phyloP scores from a whole-genome alignment of 805 yeast genomes.

The Ogataea paradorogensis region DNA sequence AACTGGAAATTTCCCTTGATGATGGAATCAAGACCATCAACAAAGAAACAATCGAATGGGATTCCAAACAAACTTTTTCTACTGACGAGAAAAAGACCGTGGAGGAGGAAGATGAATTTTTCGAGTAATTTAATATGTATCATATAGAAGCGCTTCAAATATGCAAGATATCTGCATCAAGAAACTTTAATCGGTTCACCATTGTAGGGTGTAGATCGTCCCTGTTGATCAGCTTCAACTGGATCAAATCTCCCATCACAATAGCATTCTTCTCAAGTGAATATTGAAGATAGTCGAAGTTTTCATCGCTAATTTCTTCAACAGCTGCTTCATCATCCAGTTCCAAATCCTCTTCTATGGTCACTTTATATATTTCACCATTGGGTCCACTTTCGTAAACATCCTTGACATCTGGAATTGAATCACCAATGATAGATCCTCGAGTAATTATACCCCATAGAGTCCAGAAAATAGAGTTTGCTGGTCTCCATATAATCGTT shows the following conservation, averaged over 20 bases:
- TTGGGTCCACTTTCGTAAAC: constrained; percentile 50
- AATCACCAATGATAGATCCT: constrained; percentile 21
- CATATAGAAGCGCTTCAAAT: constrained; percentile 3
- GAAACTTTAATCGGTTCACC: constrained; percentile 38
- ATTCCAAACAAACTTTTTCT: neutral
- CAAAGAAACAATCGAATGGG: constrained; percentile 14
- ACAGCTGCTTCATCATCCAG: constrained; percentile 29
- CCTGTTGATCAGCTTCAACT: constrained; percentile 49
- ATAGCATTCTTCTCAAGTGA: constrained; percentile 70
- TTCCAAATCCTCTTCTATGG: constrained; percentile 27
- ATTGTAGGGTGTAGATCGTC: constrained; percentile 30
- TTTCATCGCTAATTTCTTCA: constrained; percentile 41
- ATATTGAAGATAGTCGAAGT: constrained; percentile 76
- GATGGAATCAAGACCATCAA: constrained; percentile 35
- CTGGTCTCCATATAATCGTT: constrained; percentile 73
- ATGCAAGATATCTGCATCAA: constrained; percentile 36
- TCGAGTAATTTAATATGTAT: constrained; percentile 24
- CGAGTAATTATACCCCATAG: constrained; percentile 78
- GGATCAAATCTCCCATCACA: constrained; percentile 70
- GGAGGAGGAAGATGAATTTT: constrained; percentile 35
- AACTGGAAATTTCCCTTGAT: constrained; percentile 51
- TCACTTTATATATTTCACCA: constrained; percentile 45
- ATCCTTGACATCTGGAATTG: neutral
- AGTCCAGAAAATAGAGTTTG: constrained; percentile 78
- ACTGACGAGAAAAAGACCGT: neutral